Conservation (phyloP, 2,329 filamentous ascomycete species). For the Xylariaceae sp. region DNA sequence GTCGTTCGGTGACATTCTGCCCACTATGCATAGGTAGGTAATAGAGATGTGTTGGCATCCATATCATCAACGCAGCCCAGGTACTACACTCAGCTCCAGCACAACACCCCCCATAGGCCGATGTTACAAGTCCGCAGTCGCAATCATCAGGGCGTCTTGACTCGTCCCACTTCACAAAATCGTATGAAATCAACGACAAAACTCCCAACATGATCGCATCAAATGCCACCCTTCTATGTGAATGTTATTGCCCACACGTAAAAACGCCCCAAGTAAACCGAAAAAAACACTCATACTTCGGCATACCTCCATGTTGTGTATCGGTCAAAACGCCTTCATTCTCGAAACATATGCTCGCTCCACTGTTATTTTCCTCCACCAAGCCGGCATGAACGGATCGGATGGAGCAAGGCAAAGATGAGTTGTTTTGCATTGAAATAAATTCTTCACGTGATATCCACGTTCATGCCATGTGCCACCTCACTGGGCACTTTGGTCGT, state of each 20-base stretch:
- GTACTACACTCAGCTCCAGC: background rate
- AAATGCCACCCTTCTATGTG: conserved; percentile 19
- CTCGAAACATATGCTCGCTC: conserved; percentile 8
- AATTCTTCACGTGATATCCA: conserved; percentile 31
- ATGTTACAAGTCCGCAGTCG: conserved; percentile 1
- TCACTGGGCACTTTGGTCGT: conserved; percentile 39
- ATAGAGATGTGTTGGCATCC: background rate
- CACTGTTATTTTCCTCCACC: background rate
- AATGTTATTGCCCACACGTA: conserved; percentile 6
- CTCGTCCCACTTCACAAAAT: conserved; percentile 6
- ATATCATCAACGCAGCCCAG: background rate
- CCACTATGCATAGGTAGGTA: background rate
- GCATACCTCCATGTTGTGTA: conserved; percentile 7
- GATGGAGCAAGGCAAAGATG: conserved; percentile 11
- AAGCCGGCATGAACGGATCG: conserved; percentile 3
- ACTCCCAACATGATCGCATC: conserved; percentile 15
- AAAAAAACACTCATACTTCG: conserved; percentile 1
- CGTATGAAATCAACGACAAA: conserved; percentile 9
- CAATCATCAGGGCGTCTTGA: background rate
- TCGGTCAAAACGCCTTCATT: conserved; percentile 25
- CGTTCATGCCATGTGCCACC: conserved; percentile 35
- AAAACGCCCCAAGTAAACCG: conserved; percentile 7
- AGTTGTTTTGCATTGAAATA: conserved; percentile 27
- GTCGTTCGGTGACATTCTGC: background rate
- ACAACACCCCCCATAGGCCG: background rate